A percentile compares a stretch with the other conserved stretches of the same genome.
phyloP scores from a whole-genome alignment of 1,284 basidiomycete genomes.

The Cryptococcus amylolentus region DNA sequence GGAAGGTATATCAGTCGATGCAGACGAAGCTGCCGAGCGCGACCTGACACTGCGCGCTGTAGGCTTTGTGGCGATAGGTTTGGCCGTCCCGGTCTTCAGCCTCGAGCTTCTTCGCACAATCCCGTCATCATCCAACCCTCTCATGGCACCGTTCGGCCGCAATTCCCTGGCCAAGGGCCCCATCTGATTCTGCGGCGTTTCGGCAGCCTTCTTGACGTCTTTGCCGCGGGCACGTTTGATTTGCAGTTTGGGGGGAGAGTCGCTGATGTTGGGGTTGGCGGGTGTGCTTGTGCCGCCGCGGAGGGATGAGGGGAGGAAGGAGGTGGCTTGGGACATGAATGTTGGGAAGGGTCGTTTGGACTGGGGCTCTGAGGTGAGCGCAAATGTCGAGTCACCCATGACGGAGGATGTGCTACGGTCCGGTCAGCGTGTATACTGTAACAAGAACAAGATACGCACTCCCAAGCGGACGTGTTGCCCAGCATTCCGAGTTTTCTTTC shows the following conservation, averaged over 20 bases:
- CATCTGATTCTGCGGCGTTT: conserved; percentile 16
- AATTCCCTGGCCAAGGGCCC: conserved; percentile 15
- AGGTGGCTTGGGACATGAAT: conserved; percentile 25
- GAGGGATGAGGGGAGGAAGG: conserved; percentile 19
- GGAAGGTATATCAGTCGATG: conserved; percentile 59
- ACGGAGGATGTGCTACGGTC: conserved; percentile 31
- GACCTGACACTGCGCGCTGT: conserved; percentile 31
- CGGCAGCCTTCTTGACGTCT: conserved; percentile 21
- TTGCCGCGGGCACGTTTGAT: conserved; percentile 44
- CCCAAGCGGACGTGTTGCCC: conserved; percentile 31
- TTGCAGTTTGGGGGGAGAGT: conserved; percentile 31
- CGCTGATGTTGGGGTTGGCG: conserved; percentile 6
- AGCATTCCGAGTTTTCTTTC: conserved; percentile 28
- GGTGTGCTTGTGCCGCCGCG: conserved; percentile 27
- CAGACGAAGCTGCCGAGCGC: conserved; percentile 54
- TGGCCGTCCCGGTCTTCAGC: conserved; percentile 26
- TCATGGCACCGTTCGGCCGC: conserved; percentile 20
- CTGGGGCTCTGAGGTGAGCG: conserved; percentile 21
- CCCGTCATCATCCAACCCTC: conserved; percentile 8
- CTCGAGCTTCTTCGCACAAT: conserved; percentile 38
- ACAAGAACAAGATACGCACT: conserved; percentile 24
- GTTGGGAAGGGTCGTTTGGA: conserved; percentile 35
- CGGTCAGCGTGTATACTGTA: not conserved
- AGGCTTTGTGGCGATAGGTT: conserved; percentile 4
- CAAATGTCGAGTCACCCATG: conserved; percentile 39